These are phyloP conservation scores for Exobasidium cylindrosporum DNA, from an alignment of 1,284 basidiomycete species.

Conservation along the genomic window DNA sequence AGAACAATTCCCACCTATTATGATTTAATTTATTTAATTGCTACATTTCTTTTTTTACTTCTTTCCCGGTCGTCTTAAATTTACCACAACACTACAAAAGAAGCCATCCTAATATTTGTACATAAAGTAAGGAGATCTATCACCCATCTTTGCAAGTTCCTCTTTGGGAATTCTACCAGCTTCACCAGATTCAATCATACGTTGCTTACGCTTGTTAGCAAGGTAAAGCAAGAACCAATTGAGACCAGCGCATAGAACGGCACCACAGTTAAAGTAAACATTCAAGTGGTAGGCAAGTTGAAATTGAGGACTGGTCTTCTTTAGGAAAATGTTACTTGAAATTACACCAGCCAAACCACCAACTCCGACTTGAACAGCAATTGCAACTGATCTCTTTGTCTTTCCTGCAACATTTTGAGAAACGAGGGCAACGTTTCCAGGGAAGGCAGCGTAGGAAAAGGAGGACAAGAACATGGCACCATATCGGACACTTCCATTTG, in stretches of 20 bases:
- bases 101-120: conserved; percentile 37
- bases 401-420: conserved; percentile 36
- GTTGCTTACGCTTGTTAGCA: background rate
- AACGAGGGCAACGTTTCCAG: conserved; percentile 34
- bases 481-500: conserved; percentile 35
- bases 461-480: conserved; percentile 39
- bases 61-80: too few species aligned
- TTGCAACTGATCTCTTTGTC: conserved; percentile 39
- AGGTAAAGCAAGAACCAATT: background rate
- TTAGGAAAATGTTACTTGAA: conserved; percentile 38
- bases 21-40: too few species aligned
- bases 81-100: too few species aligned
- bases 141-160: conserved; percentile 35
- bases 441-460: conserved; percentile 38
- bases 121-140: conserved; percentile 42
- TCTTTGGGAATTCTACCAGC: conserved; percentile 25
- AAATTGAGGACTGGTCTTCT: background rate
- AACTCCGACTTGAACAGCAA: conserved; percentile 39
- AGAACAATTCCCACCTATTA: too few species aligned
- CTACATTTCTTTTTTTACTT: too few species aligned
- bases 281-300: background rate
- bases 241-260: background rate
- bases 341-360: conserved; percentile 39
- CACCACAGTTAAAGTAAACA: background rate
- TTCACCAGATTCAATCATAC: conserved; percentile 27